Base-by-base conservation (phyloP, 768 basidiomycete genomes). In the Cantharellus anzutake region DNA sequence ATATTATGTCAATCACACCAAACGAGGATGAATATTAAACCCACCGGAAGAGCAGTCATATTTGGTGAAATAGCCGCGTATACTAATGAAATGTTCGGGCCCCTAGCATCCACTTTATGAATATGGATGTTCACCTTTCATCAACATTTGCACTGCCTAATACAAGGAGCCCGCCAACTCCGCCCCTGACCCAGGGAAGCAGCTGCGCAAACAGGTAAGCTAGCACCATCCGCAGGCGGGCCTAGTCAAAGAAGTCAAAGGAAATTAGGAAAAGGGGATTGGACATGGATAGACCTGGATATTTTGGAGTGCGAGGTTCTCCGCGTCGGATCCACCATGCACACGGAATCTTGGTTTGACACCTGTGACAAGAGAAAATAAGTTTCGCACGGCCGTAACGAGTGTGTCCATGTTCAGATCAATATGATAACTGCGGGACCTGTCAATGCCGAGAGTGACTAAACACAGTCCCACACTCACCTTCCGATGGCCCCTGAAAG, bases 101-200 rank as follows among this genome's bases (percentile, higher is more conserved):
- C 52, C 35, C 7, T 37, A 1, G 35, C 14, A 55, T 7, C 11
- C 11, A 48, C 35, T 37, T 11, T 11, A 11, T 55, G 38, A 37
- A 55, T 7, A 11, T 37, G n/a, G 58, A 51, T 48, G 63, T 68
- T 38, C 60, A 84, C 90, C 89, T 94, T 74, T 98, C 96, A 66
- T 99, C 96, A 2, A 99, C 96, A 67, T 98, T 98, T 16, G 96
- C 93, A 63, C 89, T 93, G 1, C 96, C 96, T n/a, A 98, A 77
- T 1, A 98, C 96, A 35, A 98, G 80, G 41, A 99, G 70, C 3
- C 90, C 89, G 0, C 96, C 96, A 44, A 71, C 70, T 66, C 80
- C 79, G 0, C 92, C 90, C 62, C 93, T 75, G 0, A 84, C 87
- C 84, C 88, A 97, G 2, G 91, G 94, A 40, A 97, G 71, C 2